Evolutionary conservation across 2,329 filamentous ascomycete genomes (phyloP).

Genomic region (Alternaria sp.): DNA sequence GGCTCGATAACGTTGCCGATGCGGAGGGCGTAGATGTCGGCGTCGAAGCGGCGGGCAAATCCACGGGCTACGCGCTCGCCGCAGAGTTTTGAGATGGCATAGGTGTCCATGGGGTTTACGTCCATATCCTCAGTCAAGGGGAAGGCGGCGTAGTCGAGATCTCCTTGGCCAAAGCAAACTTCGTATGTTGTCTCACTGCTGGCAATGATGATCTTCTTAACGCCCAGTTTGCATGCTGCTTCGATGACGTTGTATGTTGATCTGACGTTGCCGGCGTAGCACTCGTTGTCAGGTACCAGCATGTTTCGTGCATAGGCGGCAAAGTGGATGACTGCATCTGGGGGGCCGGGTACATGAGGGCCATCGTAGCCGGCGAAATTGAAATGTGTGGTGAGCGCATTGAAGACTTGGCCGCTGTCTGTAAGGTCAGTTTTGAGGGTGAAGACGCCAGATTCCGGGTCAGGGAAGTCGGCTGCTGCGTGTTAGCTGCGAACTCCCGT

Average conservation of each 20-base stretch:
- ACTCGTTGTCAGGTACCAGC: slow-evolving; percentile 68
- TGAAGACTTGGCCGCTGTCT: slow-evolving; percentile 64
- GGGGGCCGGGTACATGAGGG: slow-evolving; percentile 55
- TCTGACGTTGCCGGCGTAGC: slow-evolving; percentile 64
- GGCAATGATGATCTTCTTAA: slow-evolving; percentile 69
- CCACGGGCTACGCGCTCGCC: slow-evolving; percentile 65
- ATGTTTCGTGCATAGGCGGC: slow-evolving; percentile 66
- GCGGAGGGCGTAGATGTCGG: slow-evolving; percentile 67
- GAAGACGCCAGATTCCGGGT: slow-evolving; percentile 57
- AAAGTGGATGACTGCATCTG: slow-evolving; percentile 70
- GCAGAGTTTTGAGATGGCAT: slow-evolving; percentile 68
- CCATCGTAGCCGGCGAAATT: slow-evolving; percentile 60
- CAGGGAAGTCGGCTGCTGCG: slow-evolving; percentile 50
- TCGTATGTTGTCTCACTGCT: slow-evolving; percentile 68
- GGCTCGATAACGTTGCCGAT: slow-evolving; percentile 70
- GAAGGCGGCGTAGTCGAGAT: slow-evolving; percentile 65
- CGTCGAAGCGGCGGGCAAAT: slow-evolving; percentile 64
- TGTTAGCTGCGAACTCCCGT: too few relatives aligned
- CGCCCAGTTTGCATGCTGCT: slow-evolving; percentile 67
- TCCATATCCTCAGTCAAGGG: slow-evolving; percentile 68
- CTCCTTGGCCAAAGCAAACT: slow-evolving; percentile 68
- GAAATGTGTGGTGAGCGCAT: slow-evolving; percentile 64
- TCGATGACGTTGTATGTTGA: slow-evolving; percentile 70
- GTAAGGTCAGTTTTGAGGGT: slow-evolving; percentile 66
- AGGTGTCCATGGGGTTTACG: slow-evolving; percentile 68